Evolutionary conservation across 257 asterid genomes (phyloP), one percentile per base, ranked within the genome.

Genomic region (Nicotiana otophora): DNA sequence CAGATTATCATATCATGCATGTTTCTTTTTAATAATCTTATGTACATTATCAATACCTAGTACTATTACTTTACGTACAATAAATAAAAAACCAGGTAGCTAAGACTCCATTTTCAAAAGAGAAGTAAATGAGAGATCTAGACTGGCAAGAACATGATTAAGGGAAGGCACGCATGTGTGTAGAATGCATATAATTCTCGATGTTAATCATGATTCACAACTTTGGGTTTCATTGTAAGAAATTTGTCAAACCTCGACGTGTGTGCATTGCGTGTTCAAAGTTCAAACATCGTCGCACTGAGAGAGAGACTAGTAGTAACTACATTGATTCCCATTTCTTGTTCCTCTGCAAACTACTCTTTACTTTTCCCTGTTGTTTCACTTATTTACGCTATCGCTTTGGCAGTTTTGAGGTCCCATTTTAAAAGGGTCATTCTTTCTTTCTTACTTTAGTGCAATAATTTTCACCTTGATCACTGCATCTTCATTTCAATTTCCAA

Each of bases 401-500:
- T 74, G 28, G 51, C 64, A 66, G 26, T 63, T 76, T 64, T 23
- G 31, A 30, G 11, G 3, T 20, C 10, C 63, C 10, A 17, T 51
- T 39, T 10, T 42, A 53, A 12, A 12, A 66, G 23, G 74, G 72
- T 63, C 69, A 5, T 65, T 28, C 48, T 15, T 30, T 31, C 34
- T 23, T 20, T 17, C 57, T 69, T 36, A 74, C 23, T 48, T 20
- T 23, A 2, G 7, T 72, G 62, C 34, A 46, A 72, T 28, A 72
- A 23, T 46, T 74, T 48, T 74, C 1, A 48, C 15, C 42, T 57
- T 57, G 4, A 57, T 53, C 15, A 53, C 17, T 53, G 11, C 14
- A 42, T 33, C 51, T 20, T 55, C 20, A 51, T 31, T 85, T 79
- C 85, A 82, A 78, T 85, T 85, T 82, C 87, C 87, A 70, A 82